Percentiles rank a stretch among this genome's conserved stretches.
phyloP scores from a whole-genome alignment of 495 filamentous ascomycete genomes.

The Hapsidospora chrysogenum region DNA sequence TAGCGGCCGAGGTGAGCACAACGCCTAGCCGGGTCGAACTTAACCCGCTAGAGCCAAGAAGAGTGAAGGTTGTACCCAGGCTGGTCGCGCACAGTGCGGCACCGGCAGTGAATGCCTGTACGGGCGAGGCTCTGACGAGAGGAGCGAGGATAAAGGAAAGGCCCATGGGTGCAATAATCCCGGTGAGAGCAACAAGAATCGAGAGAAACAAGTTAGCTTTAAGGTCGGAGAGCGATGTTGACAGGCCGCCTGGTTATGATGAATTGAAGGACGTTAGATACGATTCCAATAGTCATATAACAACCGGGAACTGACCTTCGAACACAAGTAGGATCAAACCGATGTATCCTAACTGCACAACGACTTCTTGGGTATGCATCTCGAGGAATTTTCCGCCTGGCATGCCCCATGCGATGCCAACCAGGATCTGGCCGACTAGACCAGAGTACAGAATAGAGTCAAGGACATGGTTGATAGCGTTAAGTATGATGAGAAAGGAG shows the following conservation, averaged over 20 bases:
- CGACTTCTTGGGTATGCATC: conserved; percentile 37
- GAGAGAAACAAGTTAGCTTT: conserved; percentile 44
- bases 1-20: conserved; percentile 54
- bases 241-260: conserved; percentile 38
- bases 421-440: conserved; percentile 55
- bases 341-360: conserved; percentile 59
- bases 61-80: conserved; percentile 63
- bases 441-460: conserved; percentile 52
- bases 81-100: conserved; percentile 63
- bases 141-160: conserved; percentile 44
- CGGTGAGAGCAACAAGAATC: conserved; percentile 41
- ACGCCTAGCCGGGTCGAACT: conserved; percentile 46
- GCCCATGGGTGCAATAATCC: conserved; percentile 46
- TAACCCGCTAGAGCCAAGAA: conserved; percentile 39
- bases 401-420: conserved; percentile 54
- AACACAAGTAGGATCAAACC: conserved; percentile 62
- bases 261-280: background rate
- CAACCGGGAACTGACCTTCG: conserved; percentile 27
- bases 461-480: conserved; percentile 37
- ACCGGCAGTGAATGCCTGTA: conserved; percentile 59
- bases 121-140: conserved; percentile 17
- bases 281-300: background rate
- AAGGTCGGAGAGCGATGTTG: conserved; percentile 41
- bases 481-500: conserved; percentile 51
- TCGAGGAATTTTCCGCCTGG: conserved; percentile 30